Conservation (phyloP, 1,139 yeast species). For the Geotrichum australiense region DNA sequence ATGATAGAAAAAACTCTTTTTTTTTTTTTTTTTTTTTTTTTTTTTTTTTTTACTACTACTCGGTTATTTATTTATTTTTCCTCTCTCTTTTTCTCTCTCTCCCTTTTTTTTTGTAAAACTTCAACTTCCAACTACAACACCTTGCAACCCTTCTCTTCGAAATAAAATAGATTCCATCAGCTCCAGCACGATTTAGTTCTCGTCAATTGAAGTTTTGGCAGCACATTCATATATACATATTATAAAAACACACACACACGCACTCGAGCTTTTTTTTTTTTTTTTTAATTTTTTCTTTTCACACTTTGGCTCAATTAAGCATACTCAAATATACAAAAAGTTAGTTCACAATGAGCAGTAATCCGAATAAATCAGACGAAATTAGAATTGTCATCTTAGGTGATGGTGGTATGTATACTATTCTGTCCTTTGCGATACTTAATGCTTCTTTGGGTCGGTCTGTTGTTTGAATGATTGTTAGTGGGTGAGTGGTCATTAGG, state of each 20-base stretch:
- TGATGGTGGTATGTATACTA: conserved; percentile 30
- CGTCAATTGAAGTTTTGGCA: not conserved
- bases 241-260: too few relatives aligned
- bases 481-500: too few relatives aligned
- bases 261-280: not conserved
- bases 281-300: not conserved
- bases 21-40: not conserved
- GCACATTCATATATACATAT: too few relatives aligned
- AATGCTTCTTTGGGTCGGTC: conserved; percentile 9
- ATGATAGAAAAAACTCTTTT: too few relatives aligned
- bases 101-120: not conserved
- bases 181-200: too few relatives aligned
- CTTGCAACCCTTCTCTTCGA: too few relatives aligned
- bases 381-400: conserved; percentile 29
- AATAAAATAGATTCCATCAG: too few relatives aligned
- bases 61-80: not conserved
- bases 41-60: not conserved
- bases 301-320: not conserved
- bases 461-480: too few relatives aligned
- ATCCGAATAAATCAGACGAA: conserved; percentile 12
- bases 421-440: not conserved
- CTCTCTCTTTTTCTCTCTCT: not conserved
- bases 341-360: conserved; percentile 1
- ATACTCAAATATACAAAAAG: not conserved
- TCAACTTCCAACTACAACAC: not conserved